Base-by-base conservation (phyloP, 2,329 filamentous ascomycete species). In the Aspergillus puulaauensis region DNA sequence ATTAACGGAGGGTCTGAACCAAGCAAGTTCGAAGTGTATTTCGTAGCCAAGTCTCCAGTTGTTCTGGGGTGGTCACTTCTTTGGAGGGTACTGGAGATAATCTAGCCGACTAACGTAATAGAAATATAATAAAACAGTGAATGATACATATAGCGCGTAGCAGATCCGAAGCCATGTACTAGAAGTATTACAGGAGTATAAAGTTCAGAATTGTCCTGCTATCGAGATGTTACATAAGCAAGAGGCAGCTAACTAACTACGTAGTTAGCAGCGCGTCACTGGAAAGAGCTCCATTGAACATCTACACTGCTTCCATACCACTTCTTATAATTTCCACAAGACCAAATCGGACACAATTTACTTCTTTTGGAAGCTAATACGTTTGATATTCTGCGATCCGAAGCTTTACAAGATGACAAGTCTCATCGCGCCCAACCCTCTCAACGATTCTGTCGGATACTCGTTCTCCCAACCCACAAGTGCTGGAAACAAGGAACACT, bases 401-500 rank as follows among this genome's bases (percentile, higher is more conserved):
- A 50, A 45, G 24, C 39, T 35, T 46, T 40, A 54, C 39, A 63
- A 68, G 74, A 86, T 86, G 83, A 80, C 82, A 65, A 80, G 83
- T 60, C 71, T 85, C 60, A 77, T 83, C 73, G 74, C 77, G 69
- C 68, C 73, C 61, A 75, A 77, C 54, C 75, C 78, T 67, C 79
- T 80, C 61, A 76, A 77, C 68, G 79, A 81, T 68, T 79, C 77
- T 62, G 79, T 83, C 66, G 80, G 83, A 73, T 86, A 85, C 75
- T 86, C 84, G 63, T 87, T 86, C 79, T 77, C 78, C 62, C 77
- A 82, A 57, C 58, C 73, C 71, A 77, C 77, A 65, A 76, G 77
- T 69, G 77, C 80, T 59, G 77, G 78, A 60, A 78, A 78, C 70
- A 76, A 78, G 62, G 79, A 82, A 80, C 93, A 96, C 79, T 86